phyloP scores from a whole-genome alignment of 768 basidiomycete species.

The Filobasidium wieringae region DNA sequence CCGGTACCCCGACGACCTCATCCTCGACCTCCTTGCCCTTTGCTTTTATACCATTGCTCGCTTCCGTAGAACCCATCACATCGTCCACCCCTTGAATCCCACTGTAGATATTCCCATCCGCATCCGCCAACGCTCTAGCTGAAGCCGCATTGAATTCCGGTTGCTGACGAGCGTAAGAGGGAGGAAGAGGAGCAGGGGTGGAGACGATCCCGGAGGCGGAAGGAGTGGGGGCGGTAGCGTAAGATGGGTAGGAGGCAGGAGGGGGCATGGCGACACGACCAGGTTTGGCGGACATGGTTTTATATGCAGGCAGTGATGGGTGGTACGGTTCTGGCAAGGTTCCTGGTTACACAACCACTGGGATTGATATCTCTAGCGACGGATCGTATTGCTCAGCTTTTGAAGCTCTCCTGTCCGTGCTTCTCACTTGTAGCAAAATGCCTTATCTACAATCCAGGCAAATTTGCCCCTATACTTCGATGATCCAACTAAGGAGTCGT shows the following conservation, averaged over 20 bases:
- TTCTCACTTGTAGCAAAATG: not conserved
- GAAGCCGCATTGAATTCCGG: not conserved
- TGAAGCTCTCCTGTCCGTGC: not conserved
- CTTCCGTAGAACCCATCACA: not conserved
- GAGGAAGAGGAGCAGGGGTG: not conserved
- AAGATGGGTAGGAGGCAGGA: not conserved
- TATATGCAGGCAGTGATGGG: not conserved
- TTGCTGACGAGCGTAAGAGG: not conserved
- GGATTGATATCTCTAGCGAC: not conserved
- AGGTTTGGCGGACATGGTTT: not conserved
- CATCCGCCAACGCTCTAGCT: not conserved
- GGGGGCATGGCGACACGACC: not conserved
- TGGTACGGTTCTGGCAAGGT: not conserved
- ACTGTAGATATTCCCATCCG: not conserved
- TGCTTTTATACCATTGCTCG: too few species aligned
- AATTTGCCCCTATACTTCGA: not conserved
- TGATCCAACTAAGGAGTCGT: not conserved
- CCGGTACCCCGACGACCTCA: constrained; percentile 21
- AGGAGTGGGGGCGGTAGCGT: constrained; percentile 1
- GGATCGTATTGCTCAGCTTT: not conserved
- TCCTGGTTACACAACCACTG: not conserved
- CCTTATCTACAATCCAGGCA: not conserved
- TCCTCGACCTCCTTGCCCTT: too few species aligned
- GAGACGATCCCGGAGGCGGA: constrained; percentile 1
- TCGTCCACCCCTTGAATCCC: not conserved